Conservation (phyloP, 108 stramenopile species). For the Mayamaea pseudoterrestris region DNA sequence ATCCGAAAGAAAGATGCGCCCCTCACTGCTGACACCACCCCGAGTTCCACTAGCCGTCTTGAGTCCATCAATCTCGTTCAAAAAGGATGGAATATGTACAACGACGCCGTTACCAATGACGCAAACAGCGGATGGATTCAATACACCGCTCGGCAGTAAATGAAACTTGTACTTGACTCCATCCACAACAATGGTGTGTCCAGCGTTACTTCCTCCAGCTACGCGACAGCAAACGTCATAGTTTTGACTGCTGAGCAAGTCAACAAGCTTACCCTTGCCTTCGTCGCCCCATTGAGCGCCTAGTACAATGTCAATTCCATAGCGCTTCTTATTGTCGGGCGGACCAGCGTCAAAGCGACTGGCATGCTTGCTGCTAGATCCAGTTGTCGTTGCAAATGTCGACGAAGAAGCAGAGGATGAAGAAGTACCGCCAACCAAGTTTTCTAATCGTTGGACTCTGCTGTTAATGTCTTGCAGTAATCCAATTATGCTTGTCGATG, state of each 20-base stretch:
- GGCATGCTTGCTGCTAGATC: neutral
- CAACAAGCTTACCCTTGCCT: slow-evolving; percentile 99
- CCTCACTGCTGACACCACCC: slow-evolving; percentile 73
- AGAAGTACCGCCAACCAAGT: slow-evolving; percentile 10
- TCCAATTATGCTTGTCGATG: too few relatives aligned
- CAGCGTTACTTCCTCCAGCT: slow-evolving; percentile 94
- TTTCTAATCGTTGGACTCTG: slow-evolving; percentile 17
- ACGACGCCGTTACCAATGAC: slow-evolving; percentile 98
- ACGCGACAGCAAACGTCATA: slow-evolving; percentile 97
- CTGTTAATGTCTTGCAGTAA: slow-evolving; percentile 24
- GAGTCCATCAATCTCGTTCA: slow-evolving; percentile 83
- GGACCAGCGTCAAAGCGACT: neutral
- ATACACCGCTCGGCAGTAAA: slow-evolving; percentile 93
- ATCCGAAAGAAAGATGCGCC: slow-evolving; percentile 87
- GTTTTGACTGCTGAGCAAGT: slow-evolving; percentile 80
- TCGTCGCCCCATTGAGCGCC: slow-evolving; percentile 99
- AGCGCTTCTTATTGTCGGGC: slow-evolving; percentile 9
- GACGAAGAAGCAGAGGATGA: neutral
- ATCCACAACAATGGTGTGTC: slow-evolving; percentile 93
- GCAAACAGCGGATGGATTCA: slow-evolving; percentile 80
- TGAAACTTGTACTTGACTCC: slow-evolving; percentile 98
- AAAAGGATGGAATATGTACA: slow-evolving; percentile 88
- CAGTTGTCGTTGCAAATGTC: slow-evolving; percentile 3
- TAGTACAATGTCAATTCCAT: slow-evolving; percentile 84
- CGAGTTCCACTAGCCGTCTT: too few relatives aligned